Evolutionary conservation across 495 filamentous ascomycete genomes (phyloP).

Genomic region (Annulohypoxylon stygium): DNA sequence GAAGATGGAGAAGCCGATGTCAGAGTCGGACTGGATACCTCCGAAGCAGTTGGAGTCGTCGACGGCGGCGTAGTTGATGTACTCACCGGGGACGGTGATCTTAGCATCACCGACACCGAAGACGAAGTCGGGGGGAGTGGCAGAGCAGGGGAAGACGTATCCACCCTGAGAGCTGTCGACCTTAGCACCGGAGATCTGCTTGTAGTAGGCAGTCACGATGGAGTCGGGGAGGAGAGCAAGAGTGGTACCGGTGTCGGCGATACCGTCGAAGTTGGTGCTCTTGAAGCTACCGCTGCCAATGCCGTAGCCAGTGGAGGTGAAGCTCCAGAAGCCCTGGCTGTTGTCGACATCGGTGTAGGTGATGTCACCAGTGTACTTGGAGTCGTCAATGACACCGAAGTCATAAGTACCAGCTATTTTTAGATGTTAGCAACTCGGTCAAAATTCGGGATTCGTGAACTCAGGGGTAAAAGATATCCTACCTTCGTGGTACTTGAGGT

Average conservation of each 20-base stretch:
- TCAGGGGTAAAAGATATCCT: conserved; percentile 8
- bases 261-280: conserved; percentile 57
- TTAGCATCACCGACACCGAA: conserved; percentile 65
- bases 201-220: conserved; percentile 74
- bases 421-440: conserved; percentile 12
- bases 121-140: conserved; percentile 70
- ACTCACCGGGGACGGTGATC: conserved; percentile 64
- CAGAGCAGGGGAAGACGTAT: conserved; percentile 74
- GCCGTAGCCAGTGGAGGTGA: conserved; percentile 71
- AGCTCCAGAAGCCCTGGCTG: conserved; percentile 76
- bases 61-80: conserved; percentile 67
- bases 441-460: neutral
- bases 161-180: conserved; percentile 65
- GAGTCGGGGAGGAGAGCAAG: conserved; percentile 69
- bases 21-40: conserved; percentile 71
- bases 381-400: conserved; percentile 75
- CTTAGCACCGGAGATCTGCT: conserved; percentile 63
- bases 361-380: conserved; percentile 73
- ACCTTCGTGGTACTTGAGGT: conserved; percentile 70
- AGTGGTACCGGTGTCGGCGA: conserved; percentile 78
- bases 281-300: conserved; percentile 62
- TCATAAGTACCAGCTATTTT: conserved; percentile 71
- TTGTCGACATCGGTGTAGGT: conserved; percentile 71
- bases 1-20: conserved; percentile 74
- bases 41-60: conserved; percentile 65